Base-by-base conservation (phyloP, 2,329 filamentous ascomycete genomes). In the Penicillium griseofulvum region DNA sequence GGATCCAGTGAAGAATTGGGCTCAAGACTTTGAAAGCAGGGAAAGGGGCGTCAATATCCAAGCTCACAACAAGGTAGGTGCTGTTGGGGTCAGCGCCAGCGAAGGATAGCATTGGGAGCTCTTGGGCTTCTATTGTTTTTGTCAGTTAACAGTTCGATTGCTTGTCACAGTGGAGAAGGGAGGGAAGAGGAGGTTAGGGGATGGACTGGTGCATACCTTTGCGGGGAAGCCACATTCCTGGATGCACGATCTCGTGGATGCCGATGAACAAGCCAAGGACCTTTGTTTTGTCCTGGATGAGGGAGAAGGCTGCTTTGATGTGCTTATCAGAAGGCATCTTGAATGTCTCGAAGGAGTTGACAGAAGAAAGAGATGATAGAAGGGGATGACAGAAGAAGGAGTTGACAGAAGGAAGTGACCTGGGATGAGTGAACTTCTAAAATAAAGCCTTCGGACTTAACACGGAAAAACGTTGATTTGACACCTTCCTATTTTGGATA, bases 1-100 rank as follows among this genome's bases (percentile, higher is more conserved):
- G 69, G 9, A 71, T 65, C 69, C 69, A 71, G 54, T 72, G 70
- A 10, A 71, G 59, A 22, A 70, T 65, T 2, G 70, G 70, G 3
- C 68, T 56, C 11, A 72, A 56, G 3, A 68, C 22, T 4, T 28
- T 42, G 17, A 68, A 66, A 4, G 66, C 65, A 0, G 67, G 66
- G 54, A 70, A 71, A 2, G 70, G 70, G 0, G 68, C 68, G 19
- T 72, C 70, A 37, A 69, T 60, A 33, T 72, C 70, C 12, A 71
- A 53, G 28, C 53, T 26, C 28, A 71, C 52, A 19, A 66, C 49
- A 9, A 72, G 31, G 22, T 70, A 70, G 12, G 60, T 67, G 47
- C 59, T 55, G n/a, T 47, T 31, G 17, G 57, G 49, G 26, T 55
- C 59, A 17, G 61, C 53, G 1, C 56, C 55, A 4, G 49, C 3